Conservation (phyloP, 768 basidiomycete species). For the Trametes meyenii region DNA sequence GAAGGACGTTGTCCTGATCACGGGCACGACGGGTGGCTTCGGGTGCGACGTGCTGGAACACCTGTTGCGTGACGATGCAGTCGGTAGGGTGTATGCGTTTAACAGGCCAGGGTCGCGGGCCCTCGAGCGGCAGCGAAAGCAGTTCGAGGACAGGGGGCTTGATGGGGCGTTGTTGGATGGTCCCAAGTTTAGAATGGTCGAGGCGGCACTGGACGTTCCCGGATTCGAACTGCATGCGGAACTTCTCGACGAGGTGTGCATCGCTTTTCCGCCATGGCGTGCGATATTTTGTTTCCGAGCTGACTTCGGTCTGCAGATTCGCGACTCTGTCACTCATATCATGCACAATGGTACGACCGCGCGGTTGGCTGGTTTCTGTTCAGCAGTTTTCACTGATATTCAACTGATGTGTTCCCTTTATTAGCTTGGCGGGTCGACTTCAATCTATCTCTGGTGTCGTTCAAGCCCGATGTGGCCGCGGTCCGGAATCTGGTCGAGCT, state of each 20-base stretch:
- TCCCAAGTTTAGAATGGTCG: slow-evolving; percentile 38
- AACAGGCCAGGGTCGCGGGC: slow-evolving; percentile 27
- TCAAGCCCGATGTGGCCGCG: slow-evolving; percentile 33
- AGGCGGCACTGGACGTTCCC: slow-evolving; percentile 29
- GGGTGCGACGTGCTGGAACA: slow-evolving; percentile 32
- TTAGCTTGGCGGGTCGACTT: slow-evolving; percentile 41
- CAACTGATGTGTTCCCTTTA: not conserved
- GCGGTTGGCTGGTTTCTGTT: not conserved
- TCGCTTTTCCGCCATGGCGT: too few relatives aligned
- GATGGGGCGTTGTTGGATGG: slow-evolving; percentile 32
- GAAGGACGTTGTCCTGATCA: slow-evolving; percentile 33
- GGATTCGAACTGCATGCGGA: slow-evolving; percentile 34
- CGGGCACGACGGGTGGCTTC: slow-evolving; percentile 37
- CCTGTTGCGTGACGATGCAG: slow-evolving; percentile 19
- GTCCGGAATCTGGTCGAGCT: slow-evolving; percentile 41
- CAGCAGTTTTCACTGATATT: not conserved
- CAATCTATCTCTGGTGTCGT: slow-evolving; percentile 35
- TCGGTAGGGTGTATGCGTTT: slow-evolving; percentile 29
- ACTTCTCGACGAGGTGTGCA: slow-evolving; percentile 29
- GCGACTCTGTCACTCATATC: slow-evolving; percentile 38
- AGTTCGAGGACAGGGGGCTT: slow-evolving; percentile 37
- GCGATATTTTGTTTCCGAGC: too few relatives aligned
- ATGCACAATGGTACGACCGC: slow-evolving; percentile 40
- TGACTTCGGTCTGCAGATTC: slow-evolving; percentile 6
- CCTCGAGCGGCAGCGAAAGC: slow-evolving; percentile 31